phyloP scores from a whole-genome alignment of 2,329 filamentous ascomycete species.

The Colletotrichum euphorbiae region DNA sequence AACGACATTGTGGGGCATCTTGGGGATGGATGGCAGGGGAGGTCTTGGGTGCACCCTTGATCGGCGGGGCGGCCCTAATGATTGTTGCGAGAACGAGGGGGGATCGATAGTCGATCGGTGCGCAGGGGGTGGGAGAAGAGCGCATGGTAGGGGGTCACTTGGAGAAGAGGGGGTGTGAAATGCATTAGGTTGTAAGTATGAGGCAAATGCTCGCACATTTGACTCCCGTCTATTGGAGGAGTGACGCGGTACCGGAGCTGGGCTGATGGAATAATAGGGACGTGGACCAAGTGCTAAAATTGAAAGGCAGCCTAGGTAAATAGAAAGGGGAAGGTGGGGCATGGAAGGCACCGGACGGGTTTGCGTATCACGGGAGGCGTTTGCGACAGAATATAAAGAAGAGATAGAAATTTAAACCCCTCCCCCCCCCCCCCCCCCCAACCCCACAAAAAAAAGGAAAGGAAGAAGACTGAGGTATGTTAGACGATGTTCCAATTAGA shows the following conservation, averaged over 20 bases:
- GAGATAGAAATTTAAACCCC: not conserved
- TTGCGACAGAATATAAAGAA: not conserved
- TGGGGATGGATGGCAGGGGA: constrained; percentile 12
- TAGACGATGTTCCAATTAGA: not conserved
- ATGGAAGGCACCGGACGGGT: too few species aligned
- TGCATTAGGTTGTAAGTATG: too few species aligned
- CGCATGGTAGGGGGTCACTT: constrained; percentile 25
- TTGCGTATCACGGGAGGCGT: too few species aligned
- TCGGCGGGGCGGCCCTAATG: constrained; percentile 33
- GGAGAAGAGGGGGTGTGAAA: not conserved
- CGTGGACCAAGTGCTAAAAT: not conserved
- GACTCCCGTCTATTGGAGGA: too few species aligned
- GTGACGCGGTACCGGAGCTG: too few species aligned
- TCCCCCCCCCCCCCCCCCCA: too few species aligned
- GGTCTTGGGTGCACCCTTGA: constrained; percentile 25
- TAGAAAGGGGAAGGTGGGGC: not conserved
- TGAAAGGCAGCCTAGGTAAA: not conserved
- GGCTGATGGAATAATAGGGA: not conserved
- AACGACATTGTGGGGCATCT: constrained; percentile 12
- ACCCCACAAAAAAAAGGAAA: too few species aligned
- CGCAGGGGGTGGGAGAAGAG: constrained; percentile 9
- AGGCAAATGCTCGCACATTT: too few species aligned
- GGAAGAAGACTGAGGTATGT: too few species aligned
- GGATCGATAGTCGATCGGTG: constrained; percentile 15
- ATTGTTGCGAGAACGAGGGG: constrained; percentile 12